Base-by-base conservation (phyloP, 108 stramenopile species). In the Hondaea fermentalgiana region DNA sequence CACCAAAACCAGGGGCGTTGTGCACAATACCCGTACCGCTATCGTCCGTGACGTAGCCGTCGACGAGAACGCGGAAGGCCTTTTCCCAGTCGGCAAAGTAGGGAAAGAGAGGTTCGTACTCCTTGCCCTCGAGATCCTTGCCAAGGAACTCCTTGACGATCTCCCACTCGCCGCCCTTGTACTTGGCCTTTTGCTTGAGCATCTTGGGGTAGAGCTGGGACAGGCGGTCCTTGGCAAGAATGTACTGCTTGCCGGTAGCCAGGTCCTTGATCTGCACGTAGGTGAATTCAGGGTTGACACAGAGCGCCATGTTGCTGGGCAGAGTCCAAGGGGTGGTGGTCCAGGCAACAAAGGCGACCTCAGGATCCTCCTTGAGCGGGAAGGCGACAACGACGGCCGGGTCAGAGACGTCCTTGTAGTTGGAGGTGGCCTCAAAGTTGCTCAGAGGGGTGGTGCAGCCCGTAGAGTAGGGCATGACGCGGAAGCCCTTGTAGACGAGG, bases 11-110 rank as follows among this genome's bases (percentile, higher is more conserved):
- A 2, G 99, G 98, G 0, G 99, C 98, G 93, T 99, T 97, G 93
- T 99, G 99, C 57, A 99, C 99, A 71, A 99, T 96, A 55, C 99
- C 99, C 0, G 99, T 99, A 90, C 99, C 99, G 44, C 97, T 96
- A 90, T 99, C 99, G 90, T 97, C 97, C 16, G 97, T 99, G 4
- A 99, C 99, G 90, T 99, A 99, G 8, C 92, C 91, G 76, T 99
- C 99, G 19, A 92, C 93, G 21, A 97, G 87, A 5, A 99, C 95
- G 44, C 95, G 96, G 89, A 95, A 99, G 90, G 96, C 96, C 0
- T 25, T 59, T 19, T 94, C 64, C 21, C 90, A 88, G 14, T 88
- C 60, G 72, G 90, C 90, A 87, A 98, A 99, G 91, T 95, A 99
- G 43, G 94, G 91, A 92, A 99, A 99, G 87, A 99, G 89, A 23